Base-by-base conservation (phyloP, 805 yeast species). In the Kodamaea jinghongensis region DNA sequence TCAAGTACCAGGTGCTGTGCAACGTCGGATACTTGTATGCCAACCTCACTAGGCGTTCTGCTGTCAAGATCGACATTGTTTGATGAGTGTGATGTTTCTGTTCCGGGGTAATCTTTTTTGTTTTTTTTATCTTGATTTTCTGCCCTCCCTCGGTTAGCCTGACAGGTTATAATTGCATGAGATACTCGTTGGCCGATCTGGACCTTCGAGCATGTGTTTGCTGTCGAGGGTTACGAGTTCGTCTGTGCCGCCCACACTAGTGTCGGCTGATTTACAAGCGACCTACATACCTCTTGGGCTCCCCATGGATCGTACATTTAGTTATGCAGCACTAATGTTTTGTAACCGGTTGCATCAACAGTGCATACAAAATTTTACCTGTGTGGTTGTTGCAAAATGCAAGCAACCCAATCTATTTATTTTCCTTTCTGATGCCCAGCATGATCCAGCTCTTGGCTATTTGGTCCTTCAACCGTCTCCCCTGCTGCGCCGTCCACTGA, bases 1-100 rank as follows among this genome's bases (percentile, higher is more conserved):
- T 65, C 28, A 79, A 64, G 55, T 81, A 86, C 96, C 96, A 90
- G 15, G 75, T 55, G 46, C 70, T 65, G 30, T 69, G 62, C 20
- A 87, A 69, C 8, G 60, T 60, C 1, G 86, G 83, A 55, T 78
- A 77, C 28, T 70, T 58, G 51, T 68, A 68, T 1, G 83, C 75
- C 22, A 83, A 58, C 39, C 61, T 60, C 0, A 67, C 68, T n/a
- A 83, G 64, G 42, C 86, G 62, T 41, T 73, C 75, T 1, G 85
- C 70, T 0, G 80, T 80, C 6, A 81, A 55, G 5, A 46, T 31
- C 26, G 47, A 28, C 50, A 43, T 43, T 28, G 25, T 30, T 12
- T 25, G 11, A 5, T 34, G 11, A 14, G 13, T 11, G 8, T 15
- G 14, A 13, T n/a, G 35, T 32, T 27, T 20, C 5, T 32, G 23